These are phyloP conservation scores for Penicillium nordicum DNA, from an alignment of 2,329 filamentous ascomycete species.

Conservation along the genomic window DNA sequence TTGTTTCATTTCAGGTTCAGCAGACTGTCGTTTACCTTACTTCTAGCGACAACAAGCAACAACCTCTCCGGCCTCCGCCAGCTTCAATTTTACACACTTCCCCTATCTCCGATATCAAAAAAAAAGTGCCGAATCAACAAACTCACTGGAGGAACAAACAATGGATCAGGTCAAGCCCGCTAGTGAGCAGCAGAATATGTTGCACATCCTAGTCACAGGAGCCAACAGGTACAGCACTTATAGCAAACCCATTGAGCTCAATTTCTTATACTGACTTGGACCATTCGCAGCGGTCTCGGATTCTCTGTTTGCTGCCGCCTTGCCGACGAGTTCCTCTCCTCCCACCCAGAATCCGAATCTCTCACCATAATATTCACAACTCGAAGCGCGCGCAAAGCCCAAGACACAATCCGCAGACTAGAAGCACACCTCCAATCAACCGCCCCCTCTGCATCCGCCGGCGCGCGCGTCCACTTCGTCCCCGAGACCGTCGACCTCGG, in stretches of 20 bases:
- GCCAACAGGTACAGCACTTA: conserved; percentile 69
- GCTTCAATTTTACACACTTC: neutral
- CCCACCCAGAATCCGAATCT: conserved; percentile 62
- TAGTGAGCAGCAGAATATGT: conserved; percentile 22
- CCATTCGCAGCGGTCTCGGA: conserved; percentile 69
- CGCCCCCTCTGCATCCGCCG: conserved; percentile 40
- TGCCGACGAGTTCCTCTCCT: conserved; percentile 81
- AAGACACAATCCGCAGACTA: conserved; percentile 65
- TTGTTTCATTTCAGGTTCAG: neutral
- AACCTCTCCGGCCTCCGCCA: neutral
- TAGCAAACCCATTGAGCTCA: neutral
- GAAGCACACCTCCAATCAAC: conserved; percentile 57
- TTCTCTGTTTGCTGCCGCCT: conserved; percentile 78
- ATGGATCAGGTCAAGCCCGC: conserved; percentile 16
- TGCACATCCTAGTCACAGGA: conserved; percentile 69
- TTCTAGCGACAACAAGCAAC: neutral
- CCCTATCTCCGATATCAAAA: conserved; percentile 9
- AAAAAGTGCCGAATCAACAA: conserved; percentile 7
- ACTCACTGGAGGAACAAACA: conserved; percentile 3
- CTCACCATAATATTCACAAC: conserved; percentile 83
- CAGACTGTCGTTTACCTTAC: too few species aligned
- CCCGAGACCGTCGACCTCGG: conserved; percentile 59
- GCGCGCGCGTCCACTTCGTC: conserved; percentile 48
- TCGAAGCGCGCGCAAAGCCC: conserved; percentile 69
- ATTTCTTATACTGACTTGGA: conserved; percentile 10